phyloP scores from a whole-genome alignment of 768 basidiomycete genomes.

The Solioccasus polychromus region DNA sequence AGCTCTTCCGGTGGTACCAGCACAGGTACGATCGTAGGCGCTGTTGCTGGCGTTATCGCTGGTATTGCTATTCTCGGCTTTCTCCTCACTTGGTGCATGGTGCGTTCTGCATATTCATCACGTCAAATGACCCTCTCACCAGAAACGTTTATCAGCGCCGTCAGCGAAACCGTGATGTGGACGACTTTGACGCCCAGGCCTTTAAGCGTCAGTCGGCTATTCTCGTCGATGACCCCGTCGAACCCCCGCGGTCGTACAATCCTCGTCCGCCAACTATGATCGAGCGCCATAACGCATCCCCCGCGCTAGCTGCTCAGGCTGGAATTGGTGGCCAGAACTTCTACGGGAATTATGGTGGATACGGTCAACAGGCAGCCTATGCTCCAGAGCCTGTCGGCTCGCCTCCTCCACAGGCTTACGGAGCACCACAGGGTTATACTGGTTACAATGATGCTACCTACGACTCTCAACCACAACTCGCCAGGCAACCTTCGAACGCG shows the following conservation, averaged over 20 bases:
- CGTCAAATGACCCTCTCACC: slow-evolving; percentile 1
- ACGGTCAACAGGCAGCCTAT: slow-evolving; percentile 22
- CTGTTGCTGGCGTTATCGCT: slow-evolving; percentile 44
- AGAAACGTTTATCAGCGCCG: slow-evolving; percentile 36
- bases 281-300: slow-evolving; percentile 42
- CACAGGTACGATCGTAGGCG: slow-evolving; percentile 34
- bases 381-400: slow-evolving; percentile 12
- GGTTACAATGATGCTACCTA: slow-evolving; percentile 30
- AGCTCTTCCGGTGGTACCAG: slow-evolving; percentile 35
- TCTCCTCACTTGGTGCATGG: slow-evolving; percentile 46
- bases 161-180: slow-evolving; percentile 32
- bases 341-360: slow-evolving; percentile 25
- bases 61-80: slow-evolving; percentile 40
- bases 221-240: slow-evolving; percentile 52
- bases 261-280: slow-evolving; percentile 67
- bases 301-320: slow-evolving; percentile 23
- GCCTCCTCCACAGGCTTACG: slow-evolving; percentile 23
- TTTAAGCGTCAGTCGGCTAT: slow-evolving; percentile 67
- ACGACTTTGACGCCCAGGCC: slow-evolving; percentile 52
- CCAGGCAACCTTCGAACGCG: slow-evolving; percentile 23
- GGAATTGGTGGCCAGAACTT: slow-evolving; percentile 21
- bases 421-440: slow-evolving; percentile 16
- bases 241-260: slow-evolving; percentile 39
- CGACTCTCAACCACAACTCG: slow-evolving; percentile 24
- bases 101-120: slow-evolving; percentile 23